A percentile compares a stretch with the other conserved stretches of the same genome.
phyloP scores from a whole-genome alignment of 1,139 yeast species.

The Pichia sp. region DNA sequence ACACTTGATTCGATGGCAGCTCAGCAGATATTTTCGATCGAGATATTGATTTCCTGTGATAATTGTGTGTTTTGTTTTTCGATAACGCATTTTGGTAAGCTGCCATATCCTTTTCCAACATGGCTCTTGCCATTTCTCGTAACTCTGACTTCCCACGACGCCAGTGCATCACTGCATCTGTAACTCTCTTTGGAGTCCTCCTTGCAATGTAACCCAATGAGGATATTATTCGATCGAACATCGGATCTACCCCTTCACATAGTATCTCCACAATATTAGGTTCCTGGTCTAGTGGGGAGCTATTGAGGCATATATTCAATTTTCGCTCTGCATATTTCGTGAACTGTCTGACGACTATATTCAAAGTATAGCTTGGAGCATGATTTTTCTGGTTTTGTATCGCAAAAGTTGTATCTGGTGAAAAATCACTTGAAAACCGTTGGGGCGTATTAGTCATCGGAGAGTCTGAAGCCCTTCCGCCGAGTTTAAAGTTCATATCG shows the following conservation, averaged over 20 bases:
- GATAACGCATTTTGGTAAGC: slow-evolving; percentile 26
- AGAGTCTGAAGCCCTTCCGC: slow-evolving; percentile 3
- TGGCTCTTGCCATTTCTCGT: slow-evolving; percentile 68
- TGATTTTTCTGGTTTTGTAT: slow-evolving; percentile 15
- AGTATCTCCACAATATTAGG: slow-evolving; percentile 80
- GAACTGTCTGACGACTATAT: slow-evolving; percentile 90
- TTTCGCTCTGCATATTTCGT: slow-evolving; percentile 90
- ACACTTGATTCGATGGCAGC: not conserved
- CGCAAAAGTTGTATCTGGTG: not conserved
- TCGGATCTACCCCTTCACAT: slow-evolving; percentile 82
- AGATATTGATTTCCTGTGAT: not conserved
- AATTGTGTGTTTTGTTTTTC: not conserved
- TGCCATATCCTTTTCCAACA: slow-evolving; percentile 44
- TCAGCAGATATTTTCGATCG: not conserved
- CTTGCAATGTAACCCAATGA: slow-evolving; percentile 89
- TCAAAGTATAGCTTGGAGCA: slow-evolving; percentile 79
- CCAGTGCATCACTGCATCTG: slow-evolving; percentile 98
- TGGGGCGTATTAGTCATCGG: slow-evolving; percentile 1
- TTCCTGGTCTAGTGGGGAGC: slow-evolving; percentile 61
- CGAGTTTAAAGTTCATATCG: slow-evolving; percentile 24
- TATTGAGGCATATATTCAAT: slow-evolving; percentile 64
- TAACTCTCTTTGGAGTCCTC: slow-evolving; percentile 89
- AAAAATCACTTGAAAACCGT: slow-evolving; percentile 2
- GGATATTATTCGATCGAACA: slow-evolving; percentile 77
- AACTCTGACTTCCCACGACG: slow-evolving; percentile 86